Base-by-base conservation (phyloP, 2,329 filamentous ascomycete genomes). In the Aaosphaeria pasadenensis region DNA sequence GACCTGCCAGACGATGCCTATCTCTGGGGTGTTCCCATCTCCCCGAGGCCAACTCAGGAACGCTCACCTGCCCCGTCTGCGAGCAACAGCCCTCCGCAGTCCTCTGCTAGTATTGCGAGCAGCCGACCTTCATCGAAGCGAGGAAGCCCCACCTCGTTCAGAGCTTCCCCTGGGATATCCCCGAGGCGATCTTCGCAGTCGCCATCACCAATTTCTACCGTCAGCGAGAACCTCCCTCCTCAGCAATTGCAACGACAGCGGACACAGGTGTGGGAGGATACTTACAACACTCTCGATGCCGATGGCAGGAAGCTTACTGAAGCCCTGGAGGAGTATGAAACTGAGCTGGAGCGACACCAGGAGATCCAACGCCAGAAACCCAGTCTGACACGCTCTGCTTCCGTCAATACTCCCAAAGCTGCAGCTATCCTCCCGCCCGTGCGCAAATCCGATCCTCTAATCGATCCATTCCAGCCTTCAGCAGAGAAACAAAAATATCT, bases 401-500 rank as follows among this genome's bases (percentile, higher is more conserved):
- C 67, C 4, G 43, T 65, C 11, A 44, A 56, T 4, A 58, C 63
- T 39, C 54, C 63, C 4, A 78, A 84, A 36, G 76, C 83, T 50
- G 86, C 67, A 44, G 67, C 63, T 6, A 53, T 69, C 48, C 68
- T 85, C 1, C 87, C 86, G 0, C 86, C 86, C 1, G 73, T 89
- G 6, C 84, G 86, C 47, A 83, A 84, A 57, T 85, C 83, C 39
- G 88, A 91, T 59, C 86, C 90, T 55, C 89, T 92, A 81, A 89
- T 92, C 52, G 89, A 94, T 60, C 89, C 89, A 4, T 74, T 94
- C 33, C 89, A 89, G 11, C 84, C 91, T 30, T 92, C 88, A 41
- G 91, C 89, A 67, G 89, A 94, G 71, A 94, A 94, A 67, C 88
- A 92, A 62, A 88, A 88, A 3, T 88, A 91, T 2, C 76, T 94